Conservation (phyloP, 2,329 filamentous ascomycete species). For the Colletotrichum sp. region DNA sequence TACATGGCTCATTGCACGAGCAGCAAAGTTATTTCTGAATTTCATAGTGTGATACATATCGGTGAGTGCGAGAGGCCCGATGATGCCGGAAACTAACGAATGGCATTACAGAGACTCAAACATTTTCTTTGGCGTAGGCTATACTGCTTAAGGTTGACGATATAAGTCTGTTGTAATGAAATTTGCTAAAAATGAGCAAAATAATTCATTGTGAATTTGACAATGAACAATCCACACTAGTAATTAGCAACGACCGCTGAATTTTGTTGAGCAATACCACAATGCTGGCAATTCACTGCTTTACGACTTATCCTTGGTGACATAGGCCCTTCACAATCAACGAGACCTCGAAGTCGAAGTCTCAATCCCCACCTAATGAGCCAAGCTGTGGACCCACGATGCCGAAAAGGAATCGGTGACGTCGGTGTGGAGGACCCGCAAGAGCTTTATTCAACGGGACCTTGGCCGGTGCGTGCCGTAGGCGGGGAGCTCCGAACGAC, state of each 20-base stretch:
- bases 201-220: no score
- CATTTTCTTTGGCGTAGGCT: no score
- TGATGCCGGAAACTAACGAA: no score
- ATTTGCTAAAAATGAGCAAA: no score
- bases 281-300: rapidly evolving
- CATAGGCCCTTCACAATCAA: rapidly evolving
- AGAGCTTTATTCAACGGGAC: not conserved
- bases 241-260: not conserved
- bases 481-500: not conserved
- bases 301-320: not conserved
- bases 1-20: no score
- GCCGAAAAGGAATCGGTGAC: not conserved
- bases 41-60: no score
- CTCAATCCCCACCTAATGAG: not conserved
- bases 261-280: rapidly evolving
- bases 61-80: no score
- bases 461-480: not conserved
- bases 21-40: no score
- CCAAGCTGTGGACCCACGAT: not conserved
- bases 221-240: no score
- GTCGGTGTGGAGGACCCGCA: not conserved
- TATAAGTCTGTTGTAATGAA: no score
- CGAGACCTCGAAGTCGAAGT: not conserved
- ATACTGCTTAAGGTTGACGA: no score
- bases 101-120: no score